phyloP scores from a whole-genome alignment of 2,329 filamentous ascomycete species.

The Colletotrichum sp. region DNA sequence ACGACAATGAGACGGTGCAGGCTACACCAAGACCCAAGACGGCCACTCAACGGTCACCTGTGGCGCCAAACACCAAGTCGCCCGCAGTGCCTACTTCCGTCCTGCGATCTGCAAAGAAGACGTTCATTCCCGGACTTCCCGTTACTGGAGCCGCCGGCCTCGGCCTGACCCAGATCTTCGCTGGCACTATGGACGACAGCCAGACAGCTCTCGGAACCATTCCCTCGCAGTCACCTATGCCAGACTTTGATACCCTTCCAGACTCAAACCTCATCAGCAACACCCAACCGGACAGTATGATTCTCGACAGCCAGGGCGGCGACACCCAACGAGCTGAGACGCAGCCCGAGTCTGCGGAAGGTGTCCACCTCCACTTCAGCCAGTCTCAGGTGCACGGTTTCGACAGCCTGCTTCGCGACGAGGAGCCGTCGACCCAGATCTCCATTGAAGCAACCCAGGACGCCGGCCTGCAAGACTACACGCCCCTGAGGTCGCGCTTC shows the following conservation, averaged over 20 bases:
- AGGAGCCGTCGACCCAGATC: conserved; percentile 57
- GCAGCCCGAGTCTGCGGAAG: conserved; percentile 32
- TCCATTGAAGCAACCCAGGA: conserved; percentile 85
- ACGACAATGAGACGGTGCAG: conserved; percentile 45
- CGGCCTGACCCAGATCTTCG: conserved; percentile 88
- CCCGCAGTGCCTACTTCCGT: conserved; percentile 66
- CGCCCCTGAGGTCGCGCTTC: conserved; percentile 73
- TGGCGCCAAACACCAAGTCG: conserved; percentile 47
- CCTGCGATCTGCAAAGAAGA: conserved; percentile 71
- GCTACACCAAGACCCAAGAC: conserved; percentile 56
- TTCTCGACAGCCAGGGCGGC: conserved; percentile 51
- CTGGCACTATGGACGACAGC: conserved; percentile 81
- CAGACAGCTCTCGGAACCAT: conserved; percentile 38
- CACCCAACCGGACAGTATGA: conserved; percentile 59
- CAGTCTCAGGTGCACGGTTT: conserved; percentile 66
- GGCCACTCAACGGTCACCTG: conserved; percentile 44
- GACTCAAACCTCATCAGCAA: conserved; percentile 68
- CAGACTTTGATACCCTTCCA: conserved; percentile 61
- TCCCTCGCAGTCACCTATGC: conserved; percentile 54
- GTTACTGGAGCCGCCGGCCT: conserved; percentile 66
- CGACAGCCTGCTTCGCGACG: conserved; percentile 57
- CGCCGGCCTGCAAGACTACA: conserved; percentile 73
- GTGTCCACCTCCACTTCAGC: conserved; percentile 60
- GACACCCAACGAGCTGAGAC: conserved; percentile 43
- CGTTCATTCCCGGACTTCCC: conserved; percentile 72